These are phyloP conservation scores for Camillea tinctor DNA, from an alignment of 2,329 filamentous ascomycete genomes.

Conservation along the genomic window DNA sequence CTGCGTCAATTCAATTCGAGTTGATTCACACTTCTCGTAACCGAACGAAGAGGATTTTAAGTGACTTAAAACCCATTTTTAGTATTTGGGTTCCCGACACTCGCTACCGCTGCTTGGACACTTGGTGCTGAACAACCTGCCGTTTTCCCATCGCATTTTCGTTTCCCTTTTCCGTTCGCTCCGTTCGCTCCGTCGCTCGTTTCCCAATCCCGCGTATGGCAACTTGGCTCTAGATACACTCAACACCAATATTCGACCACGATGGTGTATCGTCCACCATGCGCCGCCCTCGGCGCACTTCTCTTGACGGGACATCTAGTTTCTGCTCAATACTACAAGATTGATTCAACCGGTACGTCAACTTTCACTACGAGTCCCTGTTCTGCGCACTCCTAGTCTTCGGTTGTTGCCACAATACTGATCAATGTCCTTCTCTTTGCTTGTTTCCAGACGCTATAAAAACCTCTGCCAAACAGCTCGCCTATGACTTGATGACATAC, in stretches of 20 bases:
- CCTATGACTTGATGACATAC: conserved; percentile 32
- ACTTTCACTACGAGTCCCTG: background rate
- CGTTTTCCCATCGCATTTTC: too few species aligned
- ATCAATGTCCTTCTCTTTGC: background rate
- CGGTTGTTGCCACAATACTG: conserved; percentile 3
- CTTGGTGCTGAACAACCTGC: too few species aligned
- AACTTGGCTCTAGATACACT: background rate
- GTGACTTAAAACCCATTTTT: too few species aligned
- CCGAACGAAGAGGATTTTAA: too few species aligned
- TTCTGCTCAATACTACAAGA: background rate
- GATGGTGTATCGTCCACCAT: background rate
- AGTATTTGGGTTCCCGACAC: too few species aligned
- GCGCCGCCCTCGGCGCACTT: background rate
- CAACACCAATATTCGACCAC: background rate
- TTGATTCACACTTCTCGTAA: too few species aligned
- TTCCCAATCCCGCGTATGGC: background rate
- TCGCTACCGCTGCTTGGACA: too few species aligned
- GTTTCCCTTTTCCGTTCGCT: too few species aligned
- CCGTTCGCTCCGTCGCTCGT: background rate
- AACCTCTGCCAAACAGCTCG: conserved; percentile 31
- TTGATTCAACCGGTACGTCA: conserved; percentile 17
- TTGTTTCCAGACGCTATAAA: conserved; percentile 52
- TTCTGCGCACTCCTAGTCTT: background rate
- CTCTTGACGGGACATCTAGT: background rate
- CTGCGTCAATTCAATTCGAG: too few species aligned